These are phyloP conservation scores for Tephrocybe sp. DNA, from an alignment of 768 basidiomycete genomes.

Conservation along the genomic window DNA sequence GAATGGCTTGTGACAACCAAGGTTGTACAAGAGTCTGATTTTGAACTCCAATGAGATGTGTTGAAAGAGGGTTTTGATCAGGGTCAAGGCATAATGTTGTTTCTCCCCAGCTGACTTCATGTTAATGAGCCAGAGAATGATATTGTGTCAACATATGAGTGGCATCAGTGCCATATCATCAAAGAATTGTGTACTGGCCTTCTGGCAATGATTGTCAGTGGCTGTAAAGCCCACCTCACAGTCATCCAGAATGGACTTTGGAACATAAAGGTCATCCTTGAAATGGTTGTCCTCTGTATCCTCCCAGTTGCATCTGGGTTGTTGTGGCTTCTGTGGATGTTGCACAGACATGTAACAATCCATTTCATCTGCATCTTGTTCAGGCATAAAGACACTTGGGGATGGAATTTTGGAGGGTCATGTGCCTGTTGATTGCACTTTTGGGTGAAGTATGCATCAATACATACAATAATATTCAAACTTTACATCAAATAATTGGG, in stretches of 20 bases:
- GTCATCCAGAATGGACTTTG: slow-evolving; percentile 14
- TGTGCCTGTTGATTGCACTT: slow-evolving; percentile 20
- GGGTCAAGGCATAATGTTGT: slow-evolving; percentile 24
- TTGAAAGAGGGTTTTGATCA: slow-evolving; percentile 28
- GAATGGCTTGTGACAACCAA: slow-evolving; percentile 34
- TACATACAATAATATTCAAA: slow-evolving; percentile 27
- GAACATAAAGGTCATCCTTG: background rate
- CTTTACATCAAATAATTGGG: slow-evolving; percentile 7
- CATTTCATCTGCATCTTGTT: background rate
- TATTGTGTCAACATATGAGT: slow-evolving; percentile 32
- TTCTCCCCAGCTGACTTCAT: slow-evolving; percentile 30
- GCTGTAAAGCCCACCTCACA: slow-evolving; percentile 20
- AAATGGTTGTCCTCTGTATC: background rate
- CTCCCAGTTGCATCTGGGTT: too few species aligned
- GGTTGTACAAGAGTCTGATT: background rate
- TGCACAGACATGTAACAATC: background rate
- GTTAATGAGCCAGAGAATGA: slow-evolving; percentile 30
- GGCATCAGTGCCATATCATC: slow-evolving; percentile 36
- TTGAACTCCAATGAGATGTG: slow-evolving; percentile 15
- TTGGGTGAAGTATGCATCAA: slow-evolving; percentile 35
- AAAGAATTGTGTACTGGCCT: too few species aligned
- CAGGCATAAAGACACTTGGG: slow-evolving; percentile 22
- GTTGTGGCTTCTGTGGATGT: background rate
- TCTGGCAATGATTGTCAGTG: slow-evolving; percentile 16
- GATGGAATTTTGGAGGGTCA: slow-evolving; percentile 19